phyloP scores from a whole-genome alignment of 164 flowering plant genomes.

The Umbilicus rupestris region DNA sequence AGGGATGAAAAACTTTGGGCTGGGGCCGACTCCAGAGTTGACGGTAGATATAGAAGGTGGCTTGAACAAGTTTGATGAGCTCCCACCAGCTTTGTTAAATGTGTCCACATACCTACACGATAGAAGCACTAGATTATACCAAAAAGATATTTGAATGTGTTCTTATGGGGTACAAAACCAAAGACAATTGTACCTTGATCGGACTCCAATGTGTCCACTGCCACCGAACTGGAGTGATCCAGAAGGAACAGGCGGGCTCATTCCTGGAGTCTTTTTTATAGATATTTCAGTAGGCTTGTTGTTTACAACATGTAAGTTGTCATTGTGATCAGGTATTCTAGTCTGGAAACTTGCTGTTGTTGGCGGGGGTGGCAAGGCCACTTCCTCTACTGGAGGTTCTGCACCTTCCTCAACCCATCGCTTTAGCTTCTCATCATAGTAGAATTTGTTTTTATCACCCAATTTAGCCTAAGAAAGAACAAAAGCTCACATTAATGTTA shows the following conservation, averaged over 20 bases:
- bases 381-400: conserved; percentile 48
- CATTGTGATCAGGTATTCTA: conserved; percentile 33
- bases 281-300: conserved; percentile 23
- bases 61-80: conserved; percentile 34
- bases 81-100: conserved; percentile 53
- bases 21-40: conserved; percentile 24
- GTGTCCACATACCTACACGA: conserved; percentile 69
- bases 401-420: conserved; percentile 77
- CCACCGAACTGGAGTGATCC: conserved; percentile 49
- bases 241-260: conserved; percentile 50
- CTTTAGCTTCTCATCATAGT: conserved; percentile 67
- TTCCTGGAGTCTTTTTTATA: conserved; percentile 31
- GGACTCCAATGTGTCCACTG: conserved; percentile 53
- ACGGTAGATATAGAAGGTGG: conserved; percentile 38
- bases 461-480: conserved; percentile 44
- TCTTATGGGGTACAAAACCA: not conserved
- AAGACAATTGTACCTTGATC: conserved; percentile 38
- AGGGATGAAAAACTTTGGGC: conserved; percentile 52
- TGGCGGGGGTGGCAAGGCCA: conserved; percentile 63
- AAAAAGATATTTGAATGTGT: not conserved
- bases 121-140: not conserved
- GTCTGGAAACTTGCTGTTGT: conserved; percentile 38
- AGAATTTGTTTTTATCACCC: conserved; percentile 63
- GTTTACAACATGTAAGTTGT: conserved; percentile 20
- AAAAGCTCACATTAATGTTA: not conserved